Percentiles rank a stretch among this genome's conserved stretches.
Conservation (phyloP, 2,329 filamentous ascomycete genomes). For the Alternaria dauci region DNA sequence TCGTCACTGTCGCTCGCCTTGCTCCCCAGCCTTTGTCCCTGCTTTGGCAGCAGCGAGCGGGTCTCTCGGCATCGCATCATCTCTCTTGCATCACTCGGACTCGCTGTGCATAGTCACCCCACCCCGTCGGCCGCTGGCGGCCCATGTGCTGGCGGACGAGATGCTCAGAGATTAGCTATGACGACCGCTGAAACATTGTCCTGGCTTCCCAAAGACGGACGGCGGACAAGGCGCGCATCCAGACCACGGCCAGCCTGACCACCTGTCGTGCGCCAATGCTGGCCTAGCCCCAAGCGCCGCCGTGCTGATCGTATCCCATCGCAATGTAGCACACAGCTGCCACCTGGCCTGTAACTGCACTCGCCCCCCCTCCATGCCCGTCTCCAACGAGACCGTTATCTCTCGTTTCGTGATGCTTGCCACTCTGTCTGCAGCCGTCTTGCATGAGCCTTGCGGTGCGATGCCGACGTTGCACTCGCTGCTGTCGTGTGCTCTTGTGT, state of each 20-base stretch:
- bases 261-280: constrained; percentile 33
- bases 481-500: constrained; percentile 13
- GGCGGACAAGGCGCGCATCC: constrained; percentile 10
- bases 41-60: background rate
- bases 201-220: constrained; percentile 29
- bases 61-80: constrained; percentile 2
- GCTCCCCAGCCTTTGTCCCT: constrained; percentile 10
- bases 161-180: constrained; percentile 3
- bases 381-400: constrained; percentile 34
- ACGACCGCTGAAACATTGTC: constrained; percentile 34
- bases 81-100: background rate
- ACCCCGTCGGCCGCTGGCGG: background rate
- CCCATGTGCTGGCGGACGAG: constrained; percentile 3
- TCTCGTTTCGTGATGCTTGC: constrained; percentile 33
- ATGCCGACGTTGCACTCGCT: background rate
- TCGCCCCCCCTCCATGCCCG: constrained; percentile 16
- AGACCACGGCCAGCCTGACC: constrained; percentile 11
- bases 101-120: background rate
- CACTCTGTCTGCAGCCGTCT: constrained; percentile 8
- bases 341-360: constrained; percentile 40
- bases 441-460: constrained; percentile 2
- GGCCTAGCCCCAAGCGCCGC: constrained; percentile 29
- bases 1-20: background rate
- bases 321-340: constrained; percentile 23
- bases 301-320: constrained; percentile 21